Base-by-base conservation (phyloP, 768 basidiomycete species). In the Strobilomyces echinocephalus region DNA sequence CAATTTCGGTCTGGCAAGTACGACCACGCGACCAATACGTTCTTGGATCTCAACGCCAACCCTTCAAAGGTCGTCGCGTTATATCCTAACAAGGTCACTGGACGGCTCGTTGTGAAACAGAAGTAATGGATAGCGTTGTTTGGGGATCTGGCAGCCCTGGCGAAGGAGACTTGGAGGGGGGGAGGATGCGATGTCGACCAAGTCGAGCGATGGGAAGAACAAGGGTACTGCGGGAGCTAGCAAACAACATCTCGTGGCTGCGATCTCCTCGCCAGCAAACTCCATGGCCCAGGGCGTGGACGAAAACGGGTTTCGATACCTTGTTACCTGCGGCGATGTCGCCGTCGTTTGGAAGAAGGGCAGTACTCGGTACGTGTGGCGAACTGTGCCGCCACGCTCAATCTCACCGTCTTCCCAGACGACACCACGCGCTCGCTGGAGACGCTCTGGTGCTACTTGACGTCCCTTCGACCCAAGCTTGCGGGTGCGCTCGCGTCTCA, bases 401-500 rank as follows among this genome's bases (percentile, higher is more conserved):
- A 24, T 24, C 24, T 4, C 24, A 24, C 24, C 24, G 24, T 24
- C 24, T 24, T 9, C 14, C 21, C 55, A 85, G 88, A 85, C 58
- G 80, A 84, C 30, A 74, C 79, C 52, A 76, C 77, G 45, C 79
- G 81, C 20, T 88, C 95, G 2, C 75, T 95, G n/a, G 94, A 97
- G 67, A 86, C 88, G 0, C 79, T 99, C 5, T 78, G 92, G 57
- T 81, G 86, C 11, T 98, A 93, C 66, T 81, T 98, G 8, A 83
- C 91, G 2, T 93, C 97, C 63, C 83, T 91, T 11, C 83, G 97
- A 12, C 93, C 91, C 11, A 94, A 95, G 65, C 78, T 97, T 35
- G 79, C 74, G 1, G 85, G 85, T 6, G 90, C 91, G 0, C 81
- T 24, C 24, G 24, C 24, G 24, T 24, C 24, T 24, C 24, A 24